Conservation (phyloP, 805 yeast species). For the Peterozyma xylosa region DNA sequence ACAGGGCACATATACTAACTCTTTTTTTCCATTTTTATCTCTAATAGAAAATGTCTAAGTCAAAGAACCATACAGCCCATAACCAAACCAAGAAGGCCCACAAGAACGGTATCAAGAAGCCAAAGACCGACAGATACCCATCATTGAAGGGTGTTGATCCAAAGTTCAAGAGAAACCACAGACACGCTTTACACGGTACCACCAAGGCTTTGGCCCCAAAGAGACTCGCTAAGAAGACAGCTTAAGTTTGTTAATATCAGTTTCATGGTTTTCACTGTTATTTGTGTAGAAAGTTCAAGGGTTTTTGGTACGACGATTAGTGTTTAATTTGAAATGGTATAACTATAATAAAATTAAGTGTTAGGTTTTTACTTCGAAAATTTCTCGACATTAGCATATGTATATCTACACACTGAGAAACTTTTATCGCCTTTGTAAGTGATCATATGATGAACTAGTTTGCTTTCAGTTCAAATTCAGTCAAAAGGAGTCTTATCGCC, state of each 20-base stretch:
- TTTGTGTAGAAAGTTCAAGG: too few relatives aligned
- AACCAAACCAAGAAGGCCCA: constrained; percentile 99
- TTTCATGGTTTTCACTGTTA: too few relatives aligned
- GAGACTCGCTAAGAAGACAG: constrained; percentile 9
- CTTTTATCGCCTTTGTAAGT: too few relatives aligned
- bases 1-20: constrained; percentile 3
- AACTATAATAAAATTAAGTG: too few relatives aligned
- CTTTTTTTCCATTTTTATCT: constrained; percentile 11
- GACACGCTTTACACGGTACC: constrained; percentile 97
- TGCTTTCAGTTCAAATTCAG: too few relatives aligned
- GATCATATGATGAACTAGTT: too few relatives aligned
- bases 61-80: constrained; percentile 99
- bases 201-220: constrained; percentile 88
- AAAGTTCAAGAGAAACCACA: constrained; percentile 99
- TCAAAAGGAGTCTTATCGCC: too few relatives aligned
- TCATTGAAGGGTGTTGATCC: constrained; percentile 98
- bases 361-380: too few relatives aligned
- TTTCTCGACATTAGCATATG: too few relatives aligned
- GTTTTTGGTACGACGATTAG: too few relatives aligned
- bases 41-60: constrained; percentile 77
- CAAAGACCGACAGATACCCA: constrained; percentile 96
- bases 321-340: too few relatives aligned
- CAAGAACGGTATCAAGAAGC: constrained; percentile 99
- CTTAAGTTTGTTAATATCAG: neutral
- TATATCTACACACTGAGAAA: too few relatives aligned